Base-by-base conservation (phyloP, 75 land plant genomes). In the Cupressus sempervirens region DNA sequence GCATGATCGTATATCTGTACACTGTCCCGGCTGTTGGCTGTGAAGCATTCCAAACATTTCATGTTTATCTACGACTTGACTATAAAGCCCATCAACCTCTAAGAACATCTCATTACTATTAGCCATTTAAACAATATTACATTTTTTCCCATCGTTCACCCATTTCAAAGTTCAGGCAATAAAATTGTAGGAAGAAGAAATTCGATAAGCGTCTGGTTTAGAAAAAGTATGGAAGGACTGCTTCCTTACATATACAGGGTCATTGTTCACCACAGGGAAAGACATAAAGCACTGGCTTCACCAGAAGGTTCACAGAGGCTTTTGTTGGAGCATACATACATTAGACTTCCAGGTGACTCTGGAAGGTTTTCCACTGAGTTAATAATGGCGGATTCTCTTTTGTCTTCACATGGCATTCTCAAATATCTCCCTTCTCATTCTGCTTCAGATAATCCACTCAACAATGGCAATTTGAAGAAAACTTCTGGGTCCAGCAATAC, bases 231-330 rank as follows among this genome's bases (percentile, higher is more conserved):
- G 93, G 93, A 91, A 76, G 93, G 93, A 45, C 91, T 91, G 11
- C 88, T 91, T 38, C 93, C 91, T n/a, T 88, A 84, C 14, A 86
- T 92, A 36, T 92, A 91, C 70, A 86, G 83, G n/a, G 92, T 88
- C 5, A 91, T 92, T 16, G 75, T 91, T 8, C 92, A 87, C 36
- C 82, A 88, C 89, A 90, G 58, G 79, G 53, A 65, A 26, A 62
- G 9, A 11, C 48, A 81, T 1, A 50, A n/a, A n/a, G 20, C 84
- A 5, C 74, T 76, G n/a, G 40, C 65, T 2, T 3, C 35, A n/a
- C 23, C 30, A 16, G 86, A 73, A 4, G 84, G 83, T 29, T 86
- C 86, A 81, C 45, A 80, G 0, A 41, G n/a, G 74, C 84, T 58
- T 58, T 58, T 20, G 0, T 58, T 20, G 26, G 65, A 58, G 0